Base-by-base conservation (phyloP, 805 yeast species). In the Metschnikowia santaceciliae region DNA sequence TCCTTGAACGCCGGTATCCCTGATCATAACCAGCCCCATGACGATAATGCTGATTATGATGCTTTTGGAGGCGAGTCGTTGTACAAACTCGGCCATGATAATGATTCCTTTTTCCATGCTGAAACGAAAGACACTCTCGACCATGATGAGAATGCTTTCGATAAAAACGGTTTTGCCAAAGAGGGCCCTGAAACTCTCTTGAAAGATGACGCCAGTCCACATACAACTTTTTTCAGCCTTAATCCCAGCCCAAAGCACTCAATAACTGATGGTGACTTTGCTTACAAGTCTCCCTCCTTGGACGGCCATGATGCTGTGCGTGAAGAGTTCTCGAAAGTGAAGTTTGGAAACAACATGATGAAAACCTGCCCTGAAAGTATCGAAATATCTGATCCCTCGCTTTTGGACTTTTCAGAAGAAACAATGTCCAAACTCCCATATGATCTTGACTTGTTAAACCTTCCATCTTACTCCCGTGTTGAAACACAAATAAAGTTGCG, bases 401-500 rank as follows among this genome's bases (percentile, higher is more conserved):
- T 66, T 39, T 62, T 72, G 46, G 77, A 74, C 51, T 73, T 73
- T 51, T 70, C 75, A 2, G 64, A 66, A 1, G 63, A 64, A 42
- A 52, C 67, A n/a, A 62, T 72, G 67, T 51, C 62, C 14, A 58
- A 63, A 4, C 68, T 78, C 47, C 81, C 81, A 0, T 83, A 79
- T 63, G 70, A 75, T 49, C 56, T 87, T 48, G 65, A 69, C 23
- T 71, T 92, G 1, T 66, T 75, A 6, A 86, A 83, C 47, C 73
- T 92, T 42, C 97, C 97, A 1, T 70, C 80, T 4, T 83, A 82
- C 58, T 89, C 97, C 11, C 80, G 99, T 57, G 99, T 92, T 6
- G 99, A 92, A 69, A 92, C 97, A 14, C 99, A 94, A 70, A 89
- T 94, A 64, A 91, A 90, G 66, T 72, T 95, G 40, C 77, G 78